Evolutionary conservation across 2,329 filamentous ascomycete species (phyloP).

Genomic region (Samsoniella hepiali): DNA sequence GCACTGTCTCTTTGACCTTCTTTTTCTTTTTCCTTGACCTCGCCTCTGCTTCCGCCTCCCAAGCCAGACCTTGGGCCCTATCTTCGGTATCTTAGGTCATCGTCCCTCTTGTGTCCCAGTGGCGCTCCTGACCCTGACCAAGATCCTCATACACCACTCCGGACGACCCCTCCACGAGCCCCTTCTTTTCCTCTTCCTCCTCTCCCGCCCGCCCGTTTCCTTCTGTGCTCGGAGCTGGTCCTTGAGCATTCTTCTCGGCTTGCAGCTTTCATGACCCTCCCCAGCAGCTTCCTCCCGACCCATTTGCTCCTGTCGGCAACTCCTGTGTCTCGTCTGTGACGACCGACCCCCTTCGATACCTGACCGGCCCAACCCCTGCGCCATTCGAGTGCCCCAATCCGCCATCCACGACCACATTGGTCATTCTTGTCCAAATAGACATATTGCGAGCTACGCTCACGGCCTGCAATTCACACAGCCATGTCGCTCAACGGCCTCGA

Average conservation of each 20-base stretch:
- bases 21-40: not conserved
- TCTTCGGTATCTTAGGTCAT: not conserved
- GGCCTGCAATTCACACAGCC: not conserved
- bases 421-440: slow-evolving; percentile 4
- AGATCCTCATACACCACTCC: slow-evolving; percentile 4
- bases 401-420: slow-evolving; percentile 7
- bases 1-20: slow-evolving; percentile 10
- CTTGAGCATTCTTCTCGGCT: slow-evolving; percentile 7
- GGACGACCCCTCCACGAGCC: slow-evolving; percentile 17
- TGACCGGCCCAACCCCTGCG: slow-evolving; percentile 4
- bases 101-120: not conserved
- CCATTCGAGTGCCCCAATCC: not conserved
- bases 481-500: slow-evolving; percentile 99
- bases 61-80: not conserved
- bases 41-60: not conserved
- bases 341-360: slow-evolving; percentile 8
- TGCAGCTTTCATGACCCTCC: slow-evolving; percentile 2
- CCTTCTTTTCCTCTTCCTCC: slow-evolving; percentile 15
- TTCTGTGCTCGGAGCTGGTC: slow-evolving; percentile 11
- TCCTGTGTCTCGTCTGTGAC: slow-evolving; percentile 4
- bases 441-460: not conserved
- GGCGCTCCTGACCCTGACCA: not conserved
- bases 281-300: not conserved
- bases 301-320: not conserved
- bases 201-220: not conserved